Conservation (phyloP, 2,329 filamentous ascomycete species). For the Monosporascus ibericus region DNA sequence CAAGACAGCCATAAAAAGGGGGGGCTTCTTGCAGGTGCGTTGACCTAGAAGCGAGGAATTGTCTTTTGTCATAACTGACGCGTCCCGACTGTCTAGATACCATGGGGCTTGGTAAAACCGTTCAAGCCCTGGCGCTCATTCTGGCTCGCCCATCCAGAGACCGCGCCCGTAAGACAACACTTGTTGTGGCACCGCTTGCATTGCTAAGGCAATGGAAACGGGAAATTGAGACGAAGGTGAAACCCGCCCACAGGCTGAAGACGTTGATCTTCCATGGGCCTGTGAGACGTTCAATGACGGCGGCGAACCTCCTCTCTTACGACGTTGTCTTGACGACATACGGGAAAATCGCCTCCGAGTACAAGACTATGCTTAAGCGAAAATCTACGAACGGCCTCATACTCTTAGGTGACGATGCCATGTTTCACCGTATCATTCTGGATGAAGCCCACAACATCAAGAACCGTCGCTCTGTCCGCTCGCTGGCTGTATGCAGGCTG, state of each 20-base stretch:
- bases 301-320: conserved; percentile 48
- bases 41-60: background rate
- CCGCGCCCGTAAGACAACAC: conserved; percentile 18
- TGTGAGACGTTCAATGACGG: conserved; percentile 13
- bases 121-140: conserved; percentile 24
- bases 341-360: conserved; percentile 62
- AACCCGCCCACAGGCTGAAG: conserved; percentile 17
- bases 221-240: conserved; percentile 23
- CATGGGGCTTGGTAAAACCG: conserved; percentile 26
- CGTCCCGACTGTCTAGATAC: conserved; percentile 10
- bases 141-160: conserved; percentile 18
- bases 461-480: conserved; percentile 59
- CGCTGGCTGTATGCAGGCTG: conserved; percentile 54
- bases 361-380: conserved; percentile 52
- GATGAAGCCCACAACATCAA: conserved; percentile 83
- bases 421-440: conserved; percentile 69
- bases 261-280: conserved; percentile 21
- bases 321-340: conserved; percentile 79
- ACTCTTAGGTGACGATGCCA: conserved; percentile 32
- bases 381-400: conserved; percentile 50
- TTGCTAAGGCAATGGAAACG: conserved; percentile 22
- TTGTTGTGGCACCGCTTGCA: conserved; percentile 21
- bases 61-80: background rate
- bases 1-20: conserved; percentile 16
- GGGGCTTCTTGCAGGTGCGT: conserved; percentile 18